Evolutionary conservation across 805 yeast genomes (phyloP).

Genomic region (Zygoascus tannicola): DNA sequence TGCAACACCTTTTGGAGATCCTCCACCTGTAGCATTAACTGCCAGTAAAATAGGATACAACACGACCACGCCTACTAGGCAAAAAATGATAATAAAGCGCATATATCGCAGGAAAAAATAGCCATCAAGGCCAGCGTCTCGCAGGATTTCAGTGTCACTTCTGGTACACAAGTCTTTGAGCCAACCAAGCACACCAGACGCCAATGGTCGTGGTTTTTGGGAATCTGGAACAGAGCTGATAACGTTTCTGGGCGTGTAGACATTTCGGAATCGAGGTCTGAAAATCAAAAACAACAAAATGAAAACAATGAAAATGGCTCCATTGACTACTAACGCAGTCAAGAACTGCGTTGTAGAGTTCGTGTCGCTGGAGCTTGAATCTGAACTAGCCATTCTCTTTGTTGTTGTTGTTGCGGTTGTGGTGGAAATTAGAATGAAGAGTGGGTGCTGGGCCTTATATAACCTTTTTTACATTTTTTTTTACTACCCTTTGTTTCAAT

Average conservation of each 20-base stretch:
- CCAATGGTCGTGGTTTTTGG: slow-evolving; percentile 58
- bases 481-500: too few species aligned
- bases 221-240: slow-evolving; percentile 41
- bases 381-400: too few species aligned
- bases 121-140: slow-evolving; percentile 91
- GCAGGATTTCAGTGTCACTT: slow-evolving; percentile 65
- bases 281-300: slow-evolving; percentile 53
- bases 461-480: too few species aligned
- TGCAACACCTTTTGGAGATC: slow-evolving; percentile 39
- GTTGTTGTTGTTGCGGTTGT: too few species aligned
- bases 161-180: slow-evolving; percentile 50
- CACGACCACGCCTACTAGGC: slow-evolving; percentile 45
- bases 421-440: too few species aligned
- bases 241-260: slow-evolving; percentile 76
- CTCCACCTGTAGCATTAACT: slow-evolving; percentile 57
- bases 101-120: slow-evolving; percentile 81
- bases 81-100: slow-evolving; percentile 42
- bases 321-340: slow-evolving; percentile 61
- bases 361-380: slow-evolving; percentile 4
- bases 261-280: slow-evolving; percentile 57
- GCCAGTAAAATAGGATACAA: slow-evolving; percentile 71
- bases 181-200: slow-evolving; percentile 66
- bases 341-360: slow-evolving; percentile 68
- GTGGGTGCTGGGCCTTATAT: too few species aligned
- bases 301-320: slow-evolving; percentile 55